Evolutionary conservation across 2,329 filamentous ascomycete species (phyloP).

Genomic region (Sporothrix protearum): DNA sequence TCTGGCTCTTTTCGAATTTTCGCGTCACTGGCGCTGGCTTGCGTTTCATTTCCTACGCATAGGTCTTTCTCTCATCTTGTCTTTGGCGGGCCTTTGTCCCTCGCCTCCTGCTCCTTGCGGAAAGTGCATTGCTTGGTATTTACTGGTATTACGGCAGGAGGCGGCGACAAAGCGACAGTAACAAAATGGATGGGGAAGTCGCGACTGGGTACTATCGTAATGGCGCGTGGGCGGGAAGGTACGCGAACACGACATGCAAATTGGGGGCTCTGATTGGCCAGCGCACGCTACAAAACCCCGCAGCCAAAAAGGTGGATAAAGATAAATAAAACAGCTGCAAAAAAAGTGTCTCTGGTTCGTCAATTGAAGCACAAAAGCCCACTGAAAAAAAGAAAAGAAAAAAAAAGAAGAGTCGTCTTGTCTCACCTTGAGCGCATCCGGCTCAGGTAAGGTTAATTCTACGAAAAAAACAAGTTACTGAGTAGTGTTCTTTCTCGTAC

Average conservation of each 20-base stretch:
- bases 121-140: background rate
- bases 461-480: background rate
- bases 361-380: background rate
- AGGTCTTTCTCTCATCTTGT: background rate
- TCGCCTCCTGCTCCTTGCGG: conserved; percentile 3
- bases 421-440: conserved; percentile 15
- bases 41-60: background rate
- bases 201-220: conserved; percentile 17
- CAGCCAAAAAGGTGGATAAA: conserved; percentile 27
- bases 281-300: conserved; percentile 15
- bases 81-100: conserved; percentile 2
- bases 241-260: conserved; percentile 14
- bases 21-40: conserved; percentile 21
- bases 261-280: conserved; percentile 21
- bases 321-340: conserved; percentile 19
- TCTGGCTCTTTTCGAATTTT: conserved; percentile 24
- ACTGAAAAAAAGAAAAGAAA: background rate
- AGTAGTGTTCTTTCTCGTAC: background rate
- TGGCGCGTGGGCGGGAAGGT: conserved; percentile 10
- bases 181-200: conserved; percentile 18
- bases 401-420: background rate
- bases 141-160: background rate
- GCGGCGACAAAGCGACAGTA: background rate
- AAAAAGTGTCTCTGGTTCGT: conserved; percentile 8
- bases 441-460: background rate